Evolutionary conservation across 1,139 yeast species (phyloP).

Genomic region (Yamadazyma mexicana): DNA sequence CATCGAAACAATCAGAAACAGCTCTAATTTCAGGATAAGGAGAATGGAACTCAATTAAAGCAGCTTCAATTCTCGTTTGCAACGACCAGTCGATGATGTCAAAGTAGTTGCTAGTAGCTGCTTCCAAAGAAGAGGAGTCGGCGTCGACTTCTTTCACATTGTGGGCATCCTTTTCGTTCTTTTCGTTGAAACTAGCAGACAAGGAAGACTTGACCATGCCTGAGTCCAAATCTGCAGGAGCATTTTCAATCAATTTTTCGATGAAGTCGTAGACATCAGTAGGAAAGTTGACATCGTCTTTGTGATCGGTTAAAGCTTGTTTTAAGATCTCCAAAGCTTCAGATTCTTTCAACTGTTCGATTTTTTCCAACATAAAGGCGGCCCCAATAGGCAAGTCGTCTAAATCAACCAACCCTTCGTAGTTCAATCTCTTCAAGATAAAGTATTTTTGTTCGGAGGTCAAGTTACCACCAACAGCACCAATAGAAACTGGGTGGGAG

Average conservation of each 20-base stretch:
- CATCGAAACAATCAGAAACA: constrained; percentile 54
- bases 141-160: constrained; percentile 26
- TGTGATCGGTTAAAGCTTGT: constrained; percentile 39
- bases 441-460: constrained; percentile 27
- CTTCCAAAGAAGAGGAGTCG: constrained; percentile 28
- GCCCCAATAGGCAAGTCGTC: constrained; percentile 34
- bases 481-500: constrained; percentile 22
- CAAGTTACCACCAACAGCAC: constrained; percentile 23
- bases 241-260: constrained; percentile 16
- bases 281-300: constrained; percentile 53
- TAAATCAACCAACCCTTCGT: constrained; percentile 22
- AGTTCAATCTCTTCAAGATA: constrained; percentile 27
- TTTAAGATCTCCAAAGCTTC: constrained; percentile 44
- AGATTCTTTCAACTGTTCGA: constrained; percentile 32
- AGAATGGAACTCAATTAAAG: constrained; percentile 50
- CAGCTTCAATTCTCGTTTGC: constrained; percentile 40
- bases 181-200: too few relatives aligned
- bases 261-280: constrained; percentile 27
- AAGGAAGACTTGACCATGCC: constrained; percentile 4
- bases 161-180: constrained; percentile 16
- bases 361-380: constrained; percentile 39
- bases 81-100: constrained; percentile 25
- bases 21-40: constrained; percentile 69
- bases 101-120: constrained; percentile 4
- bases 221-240: constrained; percentile 6